Evolutionary conservation across 2,329 filamentous ascomycete genomes (phyloP).

Genomic region (Hypoxylon sp.): DNA sequence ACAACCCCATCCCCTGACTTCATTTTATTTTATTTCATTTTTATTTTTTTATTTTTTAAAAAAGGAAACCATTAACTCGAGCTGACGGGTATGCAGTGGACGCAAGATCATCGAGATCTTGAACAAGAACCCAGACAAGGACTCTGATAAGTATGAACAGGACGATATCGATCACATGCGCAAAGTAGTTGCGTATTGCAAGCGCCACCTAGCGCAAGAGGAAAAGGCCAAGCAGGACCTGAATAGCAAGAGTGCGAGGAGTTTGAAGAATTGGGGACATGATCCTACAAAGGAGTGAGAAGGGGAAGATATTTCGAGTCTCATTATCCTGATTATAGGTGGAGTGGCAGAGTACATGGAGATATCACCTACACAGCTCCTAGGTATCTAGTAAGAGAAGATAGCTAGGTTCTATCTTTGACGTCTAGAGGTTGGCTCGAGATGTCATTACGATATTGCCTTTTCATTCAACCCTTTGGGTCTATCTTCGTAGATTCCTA

Average conservation of each 20-base stretch:
- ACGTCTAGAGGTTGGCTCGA: too few relatives aligned
- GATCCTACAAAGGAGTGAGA: slow-evolving; percentile 55
- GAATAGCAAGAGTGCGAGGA: slow-evolving; percentile 61
- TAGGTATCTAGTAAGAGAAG: too few relatives aligned
- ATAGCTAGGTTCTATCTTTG: too few relatives aligned
- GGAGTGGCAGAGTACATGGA: too few relatives aligned
- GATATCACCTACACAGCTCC: too few relatives aligned
- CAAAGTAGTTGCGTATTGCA: slow-evolving; percentile 70
- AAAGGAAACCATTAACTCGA: not conserved
- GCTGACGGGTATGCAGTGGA: slow-evolving; percentile 58
- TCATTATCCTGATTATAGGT: too few relatives aligned
- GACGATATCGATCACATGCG: slow-evolving; percentile 66
- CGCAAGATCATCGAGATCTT: slow-evolving; percentile 71
- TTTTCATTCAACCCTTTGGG: too few relatives aligned
- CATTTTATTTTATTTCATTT: too few relatives aligned
- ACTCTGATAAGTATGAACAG: slow-evolving; percentile 65
- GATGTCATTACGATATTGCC: too few relatives aligned
- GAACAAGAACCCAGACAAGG: slow-evolving; percentile 68
- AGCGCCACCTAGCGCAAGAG: slow-evolving; percentile 72
- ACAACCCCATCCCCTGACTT: not conserved
- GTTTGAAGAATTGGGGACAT: slow-evolving; percentile 69
- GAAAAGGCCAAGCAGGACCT: slow-evolving; percentile 64
- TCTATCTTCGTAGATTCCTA: too few relatives aligned
- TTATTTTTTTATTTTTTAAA: too few relatives aligned
- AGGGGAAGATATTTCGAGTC: not conserved